Evolutionary conservation across 2,329 filamentous ascomycete genomes (phyloP), one percentile per base, ranked within the genome.

Genomic region (Fusarium lateritium): DNA sequence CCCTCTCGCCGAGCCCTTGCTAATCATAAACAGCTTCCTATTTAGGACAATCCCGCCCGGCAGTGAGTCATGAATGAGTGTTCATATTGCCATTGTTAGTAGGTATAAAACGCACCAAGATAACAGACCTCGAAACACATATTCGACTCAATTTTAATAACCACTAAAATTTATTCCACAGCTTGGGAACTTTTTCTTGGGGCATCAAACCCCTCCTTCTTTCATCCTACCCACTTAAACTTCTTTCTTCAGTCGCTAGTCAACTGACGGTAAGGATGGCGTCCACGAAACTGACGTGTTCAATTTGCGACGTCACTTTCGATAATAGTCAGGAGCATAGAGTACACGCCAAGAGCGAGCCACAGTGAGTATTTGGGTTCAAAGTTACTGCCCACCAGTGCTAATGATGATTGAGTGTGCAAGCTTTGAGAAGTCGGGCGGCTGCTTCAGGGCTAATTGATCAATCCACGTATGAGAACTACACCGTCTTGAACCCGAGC

Each of bases 341-440:
- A 17, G n/a, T 33, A 4, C 62, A 65, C 17, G 62, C 62, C 6
- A 65, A 65, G 36, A 65, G 53, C 9, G 54, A 60, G 10, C 10
- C 42, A 10, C 62, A 65, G 62, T 65, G 21, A 53, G 62, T 39
- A 4, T 8, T 1, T 15, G 7, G 6, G 10, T 6, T 8, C 4
- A 4, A 3, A 17, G 2, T 11, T 7, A 2, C 9, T 5, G 28
- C 28, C 28, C 28, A 17, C 3, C 19, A 40, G 3, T 22, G 1
- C 26, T 65, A 2, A 65, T 5, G 4, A 9, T 10, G 3, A 3
- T 0, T 10, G 11, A 65, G 62, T 17, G 44, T 65, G 4, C n/a
- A 33, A 31, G 46, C 54, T 0, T 31, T 65, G 36, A 44, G 61
- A 19, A 40, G 39, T 1, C 46, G 54, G 11, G 62, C 62, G 2